A percentile compares a stretch with the other conserved stretches of the same genome.
Conservation (phyloP, 495 filamentous ascomycete species). For the Penicilliopsis zonata region DNA sequence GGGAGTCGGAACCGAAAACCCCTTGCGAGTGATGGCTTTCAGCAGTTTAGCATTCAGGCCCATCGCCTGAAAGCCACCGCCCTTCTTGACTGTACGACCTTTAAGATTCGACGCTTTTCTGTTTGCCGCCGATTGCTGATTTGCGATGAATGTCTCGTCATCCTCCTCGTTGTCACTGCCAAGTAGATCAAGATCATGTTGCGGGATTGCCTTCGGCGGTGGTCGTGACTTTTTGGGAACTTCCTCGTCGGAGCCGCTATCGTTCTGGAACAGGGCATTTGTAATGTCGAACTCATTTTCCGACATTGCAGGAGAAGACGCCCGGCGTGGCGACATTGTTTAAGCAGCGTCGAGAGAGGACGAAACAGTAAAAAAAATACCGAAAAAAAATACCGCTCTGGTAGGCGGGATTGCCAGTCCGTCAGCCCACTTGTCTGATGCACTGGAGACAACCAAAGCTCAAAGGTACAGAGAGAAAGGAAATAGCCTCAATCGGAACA, state of each 20-base stretch:
- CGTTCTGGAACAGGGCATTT: constrained; percentile 56
- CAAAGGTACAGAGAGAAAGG: no score
- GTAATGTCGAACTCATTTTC: constrained; percentile 91
- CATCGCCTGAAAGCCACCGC: constrained; percentile 95
- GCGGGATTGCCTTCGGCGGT: constrained; percentile 19
- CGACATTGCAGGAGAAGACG: constrained; percentile 69
- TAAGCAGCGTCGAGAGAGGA: no score
- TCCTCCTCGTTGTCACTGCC: constrained; percentile 40
- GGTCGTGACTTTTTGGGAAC: constrained; percentile 12
- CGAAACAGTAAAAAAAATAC: no score
- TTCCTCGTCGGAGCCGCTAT: constrained; percentile 38
- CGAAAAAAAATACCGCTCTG: no score
- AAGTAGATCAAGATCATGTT: constrained; percentile 34
- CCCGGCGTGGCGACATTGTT: constrained; percentile 52
- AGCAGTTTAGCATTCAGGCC: constrained; percentile 73
- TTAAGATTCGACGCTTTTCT: constrained; percentile 73
- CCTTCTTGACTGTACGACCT: constrained; percentile 78
- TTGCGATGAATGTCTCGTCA: constrained; percentile 83
- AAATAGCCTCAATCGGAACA: no score
- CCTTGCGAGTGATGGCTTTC: constrained; percentile 83
- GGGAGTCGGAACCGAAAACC: constrained; percentile 89
- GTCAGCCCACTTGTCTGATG: no score
- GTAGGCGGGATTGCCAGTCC: no score
- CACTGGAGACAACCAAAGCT: no score
- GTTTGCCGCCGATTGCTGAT: constrained; percentile 71